Base-by-base conservation (phyloP, 2,329 filamentous ascomycete species). In the Fusarium sp. region DNA sequence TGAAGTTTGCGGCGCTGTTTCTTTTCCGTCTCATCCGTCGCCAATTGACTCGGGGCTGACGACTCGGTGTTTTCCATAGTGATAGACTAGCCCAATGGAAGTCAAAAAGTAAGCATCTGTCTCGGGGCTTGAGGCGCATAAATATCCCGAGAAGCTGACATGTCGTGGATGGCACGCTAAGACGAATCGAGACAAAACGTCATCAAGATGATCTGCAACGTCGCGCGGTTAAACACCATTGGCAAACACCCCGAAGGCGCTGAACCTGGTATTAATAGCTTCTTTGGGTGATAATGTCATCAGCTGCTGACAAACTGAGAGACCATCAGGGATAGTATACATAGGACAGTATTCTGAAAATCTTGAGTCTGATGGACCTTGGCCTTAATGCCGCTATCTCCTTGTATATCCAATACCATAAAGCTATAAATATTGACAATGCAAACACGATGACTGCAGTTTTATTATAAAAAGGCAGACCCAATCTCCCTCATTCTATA, bases 1-100 rank as follows among this genome's bases (percentile, higher is more conserved):
- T 61, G 59, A 20, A 61, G 24, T 25, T 61, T 61, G 14, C 59
- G 59, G 11, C 59, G 45, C 37, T 53, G 56, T 20, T 61, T 61
- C 27, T 32, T 61, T 20, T 61, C 59, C 1, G 20, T n/a, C 16
- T 61, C 45, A 5, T 45, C 45, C 20, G 32, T 12, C 18, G 18
- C 18, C 20, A 3, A 4, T 20, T 4, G 16, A n/a, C 3, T 37
- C 6, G 6, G 18, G 11, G 6, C 9, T 10, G 7, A 14, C 4
- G 16, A 8, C 7, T 22, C 6, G 16, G 8, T 7, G 7, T 9
- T 30, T 29, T 18, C 6, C 13, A 24, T 22, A 3, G 1, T 20
- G 2, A 10, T 22, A 7, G 10, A 20, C 45, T 6, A 12, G 29
- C 42, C 12, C 6, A 11, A 6, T 11, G 13, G 10, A 29, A 32